Evolutionary conservation across 768 basidiomycete genomes (phyloP).

Genomic region (Cystoderma amianthinum): DNA sequence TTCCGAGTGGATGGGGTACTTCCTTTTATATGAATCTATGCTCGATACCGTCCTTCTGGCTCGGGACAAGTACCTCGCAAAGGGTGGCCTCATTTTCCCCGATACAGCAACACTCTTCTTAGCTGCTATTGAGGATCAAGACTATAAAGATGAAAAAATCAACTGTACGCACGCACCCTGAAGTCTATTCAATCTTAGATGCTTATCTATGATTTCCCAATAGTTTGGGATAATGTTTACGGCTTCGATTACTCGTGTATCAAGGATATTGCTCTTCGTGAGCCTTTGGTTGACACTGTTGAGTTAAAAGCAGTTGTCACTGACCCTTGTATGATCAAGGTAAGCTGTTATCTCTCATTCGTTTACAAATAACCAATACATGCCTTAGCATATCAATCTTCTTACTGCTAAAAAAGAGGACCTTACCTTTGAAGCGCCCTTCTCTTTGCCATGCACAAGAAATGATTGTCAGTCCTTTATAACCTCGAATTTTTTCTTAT

Average conservation of each 20-base stretch:
- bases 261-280: conserved; percentile 94
- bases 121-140: conserved; percentile 97
- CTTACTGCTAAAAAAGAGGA: conserved; percentile 93
- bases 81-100: conserved; percentile 90
- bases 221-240: conserved; percentile 99
- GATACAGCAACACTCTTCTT: conserved; percentile 89
- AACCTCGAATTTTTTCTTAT: conserved; percentile 2
- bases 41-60: conserved; percentile 96
- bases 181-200: conserved; percentile 5
- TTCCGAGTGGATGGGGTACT: conserved; percentile 99
- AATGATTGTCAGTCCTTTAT: conserved; percentile 73
- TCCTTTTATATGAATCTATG: conserved; percentile 99
- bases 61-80: conserved; percentile 93
- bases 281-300: conserved; percentile 98
- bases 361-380: conserved; percentile 2
- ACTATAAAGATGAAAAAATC: conserved; percentile 99
- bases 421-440: conserved; percentile 76
- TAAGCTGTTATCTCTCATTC: conserved; percentile 17
- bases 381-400: conserved; percentile 74
- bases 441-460: conserved; percentile 74
- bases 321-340: conserved; percentile 87
- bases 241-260: conserved; percentile 99
- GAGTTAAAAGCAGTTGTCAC: conserved; percentile 94
- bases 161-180: conserved; percentile 77
- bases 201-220: not conserved